A percentile compares a stretch with the other conserved stretches of the same genome.
Conservation (phyloP, 2,329 filamentous ascomycete species). For the Aspergillus awamori region DNA sequence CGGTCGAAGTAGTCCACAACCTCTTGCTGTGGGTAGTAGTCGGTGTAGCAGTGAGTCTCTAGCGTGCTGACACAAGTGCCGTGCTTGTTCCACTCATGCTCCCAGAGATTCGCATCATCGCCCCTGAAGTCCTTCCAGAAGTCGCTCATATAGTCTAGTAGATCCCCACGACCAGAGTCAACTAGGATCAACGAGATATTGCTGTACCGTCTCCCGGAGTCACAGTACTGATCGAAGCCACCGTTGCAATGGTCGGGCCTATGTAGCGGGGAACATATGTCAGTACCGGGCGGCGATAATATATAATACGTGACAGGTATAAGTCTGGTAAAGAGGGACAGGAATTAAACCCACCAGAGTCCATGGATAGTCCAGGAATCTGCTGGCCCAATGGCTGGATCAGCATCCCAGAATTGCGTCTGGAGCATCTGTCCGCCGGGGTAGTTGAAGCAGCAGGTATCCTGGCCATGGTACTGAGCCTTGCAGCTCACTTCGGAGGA, state of each 20-base stretch:
- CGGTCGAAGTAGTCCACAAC: slow-evolving; percentile 70
- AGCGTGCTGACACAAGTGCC: slow-evolving; percentile 75
- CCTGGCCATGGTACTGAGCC: slow-evolving; percentile 60
- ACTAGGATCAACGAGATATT: slow-evolving; percentile 67
- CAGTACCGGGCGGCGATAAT: not conserved
- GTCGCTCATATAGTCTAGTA: slow-evolving; percentile 67
- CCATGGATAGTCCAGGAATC: slow-evolving; percentile 77
- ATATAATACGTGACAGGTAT: not conserved
- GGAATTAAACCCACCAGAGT: slow-evolving; percentile 54
- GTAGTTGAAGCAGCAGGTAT: slow-evolving; percentile 75
- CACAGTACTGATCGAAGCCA: slow-evolving; percentile 68
- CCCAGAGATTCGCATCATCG: slow-evolving; percentile 67
- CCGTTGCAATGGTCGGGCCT: slow-evolving; percentile 71
- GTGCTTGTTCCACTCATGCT: slow-evolving; percentile 76
- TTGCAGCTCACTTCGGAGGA: slow-evolving; percentile 61
- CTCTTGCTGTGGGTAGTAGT: slow-evolving; percentile 65
- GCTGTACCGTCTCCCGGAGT: slow-evolving; percentile 61
- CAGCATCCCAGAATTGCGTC: slow-evolving; percentile 78
- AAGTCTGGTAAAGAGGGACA: not conserved
- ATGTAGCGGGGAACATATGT: not conserved
- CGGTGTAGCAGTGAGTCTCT: slow-evolving; percentile 65
- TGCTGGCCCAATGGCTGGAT: slow-evolving; percentile 64
- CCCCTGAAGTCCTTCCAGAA: slow-evolving; percentile 74
- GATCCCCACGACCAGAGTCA: slow-evolving; percentile 55
- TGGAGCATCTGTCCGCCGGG: slow-evolving; percentile 71